Conservation (phyloP, 2,329 filamentous ascomycete genomes). For the Monosporascus sp. region DNA sequence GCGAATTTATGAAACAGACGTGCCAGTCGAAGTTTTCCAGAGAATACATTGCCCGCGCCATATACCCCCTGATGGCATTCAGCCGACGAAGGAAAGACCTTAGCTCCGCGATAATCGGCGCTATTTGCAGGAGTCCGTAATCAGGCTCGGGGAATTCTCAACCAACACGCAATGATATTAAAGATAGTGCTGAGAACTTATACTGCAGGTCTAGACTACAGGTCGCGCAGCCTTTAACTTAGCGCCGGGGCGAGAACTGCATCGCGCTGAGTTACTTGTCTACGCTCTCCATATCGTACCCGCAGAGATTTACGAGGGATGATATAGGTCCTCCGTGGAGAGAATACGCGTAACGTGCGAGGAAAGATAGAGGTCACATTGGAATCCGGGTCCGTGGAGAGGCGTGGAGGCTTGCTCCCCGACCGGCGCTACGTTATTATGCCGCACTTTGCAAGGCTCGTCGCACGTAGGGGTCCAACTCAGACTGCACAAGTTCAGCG, state of each 20-base stretch:
- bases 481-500: not conserved
- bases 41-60: constrained; percentile 29
- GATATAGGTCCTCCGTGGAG: not conserved
- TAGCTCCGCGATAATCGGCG: not conserved
- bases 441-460: not conserved
- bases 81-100: no score
- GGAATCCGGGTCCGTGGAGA: no score
- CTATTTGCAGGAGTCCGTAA: not conserved
- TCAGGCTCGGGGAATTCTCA: not conserved
- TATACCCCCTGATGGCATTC: not conserved
- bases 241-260: not conserved
- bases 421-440: not conserved
- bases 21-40: constrained; percentile 24
- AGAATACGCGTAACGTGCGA: not conserved
- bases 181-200: not conserved
- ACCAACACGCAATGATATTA: no score
- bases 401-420: not conserved
- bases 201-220: not conserved
- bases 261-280: not conserved
- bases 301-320: not conserved
- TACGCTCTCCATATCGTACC: not conserved
- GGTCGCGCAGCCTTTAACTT: not conserved
- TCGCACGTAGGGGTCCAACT: no score
- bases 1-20: not conserved
- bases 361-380: no score